Evolutionary conservation across 768 basidiomycete genomes (phyloP), one percentile per base, ranked within the genome.

Genomic region (Jaapia argillacea): DNA sequence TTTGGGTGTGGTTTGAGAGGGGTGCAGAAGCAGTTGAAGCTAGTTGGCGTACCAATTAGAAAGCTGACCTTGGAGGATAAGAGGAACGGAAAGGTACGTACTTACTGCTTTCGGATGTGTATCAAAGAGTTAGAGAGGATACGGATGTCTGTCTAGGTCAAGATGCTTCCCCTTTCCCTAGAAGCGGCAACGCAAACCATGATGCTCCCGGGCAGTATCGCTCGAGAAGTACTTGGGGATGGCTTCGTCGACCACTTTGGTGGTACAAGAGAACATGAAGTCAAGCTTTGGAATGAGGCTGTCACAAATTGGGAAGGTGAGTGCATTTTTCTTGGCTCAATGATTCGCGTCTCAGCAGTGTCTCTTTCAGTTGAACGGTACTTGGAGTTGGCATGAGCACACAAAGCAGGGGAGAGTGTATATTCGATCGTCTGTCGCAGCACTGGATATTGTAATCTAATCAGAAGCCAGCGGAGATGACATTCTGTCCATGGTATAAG

Each of bases 281-380:
- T 93, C 45, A 78, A 70, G 42, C 54, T 85, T 21, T 93, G 87
- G 83, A 85, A 90, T 51, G 75, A 81, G 53, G 88, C 90, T 2
- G 90, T 94, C 28, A 96, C 93, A 7, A 83, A 76, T 58, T 97
- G 89, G 92, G 93, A 94, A 75, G 77, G 91, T 89, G 53, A 52
- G 78, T 52, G 16, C 36, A 28, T n/a, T 18, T 40, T 39, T 26
- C 36, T 24, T 44, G n/a, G 26, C 26, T n/a, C 20, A 21, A 3
- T 14, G 6, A 23, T 42, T 48, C 41, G 45, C 41, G 49, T 48
- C 43, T 25, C 53, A 28, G 37, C 36, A 42, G 39, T 41, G 4
- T 10, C n/a, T 36, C 38, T 45, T 48, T 5, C 44, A 89, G 86
- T 89, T 51, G 86, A 88, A 53, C 75, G 87, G 45, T 90, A 90